Percentiles rank a stretch among this genome's conserved stretches.
These are phyloP conservation scores for Arabis alpina DNA, from an alignment of 345 rosid species.

Conservation along the genomic window DNA sequence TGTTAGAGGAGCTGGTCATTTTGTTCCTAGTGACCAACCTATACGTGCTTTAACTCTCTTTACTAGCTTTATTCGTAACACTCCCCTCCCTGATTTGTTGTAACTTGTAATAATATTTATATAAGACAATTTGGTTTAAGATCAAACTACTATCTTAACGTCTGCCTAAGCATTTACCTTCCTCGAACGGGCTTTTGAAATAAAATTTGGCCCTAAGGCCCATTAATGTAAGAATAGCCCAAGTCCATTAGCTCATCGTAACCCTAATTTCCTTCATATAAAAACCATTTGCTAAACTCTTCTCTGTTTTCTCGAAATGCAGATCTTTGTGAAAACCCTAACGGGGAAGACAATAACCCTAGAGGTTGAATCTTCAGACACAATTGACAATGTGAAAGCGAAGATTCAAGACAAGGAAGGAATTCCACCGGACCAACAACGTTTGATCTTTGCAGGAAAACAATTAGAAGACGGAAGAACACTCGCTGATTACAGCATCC, in stretches of 20 bases:
- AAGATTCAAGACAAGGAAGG: conserved; percentile 81
- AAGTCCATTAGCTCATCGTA: not conserved
- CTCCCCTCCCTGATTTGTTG: conserved; percentile 19
- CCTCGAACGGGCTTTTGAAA: not conserved
- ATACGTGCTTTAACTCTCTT: conserved; percentile 18
- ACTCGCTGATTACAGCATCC: conserved; percentile 75
- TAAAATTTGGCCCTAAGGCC: conserved; percentile 1
- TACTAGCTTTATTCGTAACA: conserved; percentile 9
- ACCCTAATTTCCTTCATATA: conserved; percentile 32
- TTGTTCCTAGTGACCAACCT: conserved; percentile 23
- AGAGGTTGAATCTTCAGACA: conserved; percentile 67
- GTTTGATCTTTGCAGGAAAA: conserved; percentile 66
- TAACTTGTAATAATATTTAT: too few species aligned
- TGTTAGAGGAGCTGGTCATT: conserved; percentile 33
- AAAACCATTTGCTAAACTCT: not conserved
- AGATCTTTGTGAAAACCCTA: conserved; percentile 79
- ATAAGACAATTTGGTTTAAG: too few species aligned
- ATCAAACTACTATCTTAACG: too few species aligned
- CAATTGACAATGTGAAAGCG: conserved; percentile 71
- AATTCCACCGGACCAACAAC: conserved; percentile 69
- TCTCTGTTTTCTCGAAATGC: conserved; percentile 42
- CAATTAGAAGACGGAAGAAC: conserved; percentile 72
- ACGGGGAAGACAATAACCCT: conserved; percentile 73
- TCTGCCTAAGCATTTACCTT: too few species aligned
- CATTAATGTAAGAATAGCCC: not conserved